Base-by-base conservation (phyloP, 2,329 filamentous ascomycete species). In the Cordyceps tenuipes region DNA sequence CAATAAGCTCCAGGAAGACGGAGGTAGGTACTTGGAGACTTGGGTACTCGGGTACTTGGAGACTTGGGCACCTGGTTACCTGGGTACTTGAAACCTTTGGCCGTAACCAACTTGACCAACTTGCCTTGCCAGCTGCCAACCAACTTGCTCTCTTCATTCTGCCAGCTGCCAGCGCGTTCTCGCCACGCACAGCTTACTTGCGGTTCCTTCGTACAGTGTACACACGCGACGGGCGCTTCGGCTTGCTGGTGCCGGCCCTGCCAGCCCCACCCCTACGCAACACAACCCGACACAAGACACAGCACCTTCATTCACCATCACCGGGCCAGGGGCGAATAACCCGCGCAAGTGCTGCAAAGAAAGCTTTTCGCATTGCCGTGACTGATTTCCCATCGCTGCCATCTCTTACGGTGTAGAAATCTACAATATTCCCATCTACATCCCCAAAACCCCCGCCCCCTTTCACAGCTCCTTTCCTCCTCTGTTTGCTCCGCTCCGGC, bases 401-500 rank as follows among this genome's bases (percentile, higher is more conserved):
- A 9, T n/a, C n/a, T 9, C 34, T 29, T n/a, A 21, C 19, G 44
- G 23, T 43, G 5, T 2, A 10, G n/a, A 46, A 21, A 46, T n/a
- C n/a, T n/a, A 46, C 3, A 46, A 21, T 5, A 3, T 19, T 21
- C 34, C 34, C 34, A 36, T 10, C 34, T 9, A 36, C 7, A 36
- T 36, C 7, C 34, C 34, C 34, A n/a, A 46, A 19, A 46, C 7
- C 43, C 17, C n/a, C n/a, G n/a, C n/a, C 43, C 43, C 43, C 5
- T n/a, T 21, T 46, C 43, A 41, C 12, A 15, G 13, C 39, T 5
- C 43, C n/a, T n/a, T 19, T 8, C 31, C 12, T 21, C 39, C 23
- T 46, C 52, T 55, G 52, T 55, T 55, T 55, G 39, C 52, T 55
- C 52, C 52, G 52, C 52, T 55, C 52, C 52, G 52, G 52, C 23